Evolutionary conservation across 2,329 filamentous ascomycete genomes (phyloP).

Genomic region (Cladophialophora chaetospira): DNA sequence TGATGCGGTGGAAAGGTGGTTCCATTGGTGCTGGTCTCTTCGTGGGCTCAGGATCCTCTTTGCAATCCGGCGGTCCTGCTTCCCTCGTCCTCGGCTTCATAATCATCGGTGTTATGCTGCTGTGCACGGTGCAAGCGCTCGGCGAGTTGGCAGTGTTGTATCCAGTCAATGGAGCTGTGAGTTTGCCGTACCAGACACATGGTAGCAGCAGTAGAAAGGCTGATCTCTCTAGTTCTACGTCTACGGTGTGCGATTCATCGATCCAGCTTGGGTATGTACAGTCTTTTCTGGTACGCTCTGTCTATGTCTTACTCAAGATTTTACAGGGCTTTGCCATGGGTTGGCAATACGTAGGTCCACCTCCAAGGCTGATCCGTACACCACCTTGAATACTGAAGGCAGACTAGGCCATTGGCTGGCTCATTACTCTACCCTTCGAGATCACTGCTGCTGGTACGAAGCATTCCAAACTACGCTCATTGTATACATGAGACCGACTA

Average conservation of each 20-base stretch:
- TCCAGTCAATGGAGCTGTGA: conserved; percentile 84
- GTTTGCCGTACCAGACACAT: too few species aligned
- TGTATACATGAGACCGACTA: not conserved
- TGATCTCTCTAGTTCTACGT: too few species aligned
- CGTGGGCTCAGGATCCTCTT: conserved; percentile 34
- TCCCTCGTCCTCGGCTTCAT: conserved; percentile 48
- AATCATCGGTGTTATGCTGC: conserved; percentile 75
- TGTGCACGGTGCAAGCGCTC: conserved; percentile 85
- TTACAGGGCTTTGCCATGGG: conserved; percentile 80
- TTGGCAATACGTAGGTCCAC: conserved; percentile 70
- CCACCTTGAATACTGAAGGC: not conserved
- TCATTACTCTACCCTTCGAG: conserved; percentile 78
- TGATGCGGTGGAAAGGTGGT: conserved; percentile 35
- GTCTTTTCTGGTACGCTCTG: not conserved
- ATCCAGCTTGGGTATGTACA: conserved; percentile 75
- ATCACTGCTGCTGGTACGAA: conserved; percentile 79
- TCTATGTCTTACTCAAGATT: not conserved
- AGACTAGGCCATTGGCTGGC: conserved; percentile 71
- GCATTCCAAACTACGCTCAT: conserved; percentile 65
- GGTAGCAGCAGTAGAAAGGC: too few species aligned
- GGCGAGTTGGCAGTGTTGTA: conserved; percentile 90
- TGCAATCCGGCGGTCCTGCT: conserved; percentile 42
- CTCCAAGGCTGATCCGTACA: not conserved
- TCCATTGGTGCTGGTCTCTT: conserved; percentile 41
- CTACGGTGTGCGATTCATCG: conserved; percentile 90